These are phyloP conservation scores for Suillus subluteus DNA, from an alignment of 768 basidiomycete species.

Conservation along the genomic window DNA sequence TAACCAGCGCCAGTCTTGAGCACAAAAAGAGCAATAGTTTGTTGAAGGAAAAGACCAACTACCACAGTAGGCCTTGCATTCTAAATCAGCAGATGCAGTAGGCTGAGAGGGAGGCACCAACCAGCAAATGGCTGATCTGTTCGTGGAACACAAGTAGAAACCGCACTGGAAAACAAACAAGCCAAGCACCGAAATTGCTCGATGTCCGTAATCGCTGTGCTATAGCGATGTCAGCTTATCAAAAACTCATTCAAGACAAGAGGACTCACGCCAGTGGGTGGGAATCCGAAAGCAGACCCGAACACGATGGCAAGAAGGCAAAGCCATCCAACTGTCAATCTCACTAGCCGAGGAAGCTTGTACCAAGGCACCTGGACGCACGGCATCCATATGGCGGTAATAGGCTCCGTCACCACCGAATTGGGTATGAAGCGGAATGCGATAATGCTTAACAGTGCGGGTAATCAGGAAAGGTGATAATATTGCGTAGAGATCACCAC, in stretches of 20 bases:
- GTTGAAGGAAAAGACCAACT: slow-evolving; percentile 84
- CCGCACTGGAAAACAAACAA: slow-evolving; percentile 77
- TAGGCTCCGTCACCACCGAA: slow-evolving; percentile 68
- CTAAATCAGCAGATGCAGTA: slow-evolving; percentile 77
- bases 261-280: slow-evolving; percentile 51
- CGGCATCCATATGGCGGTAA: slow-evolving; percentile 72
- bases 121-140: slow-evolving; percentile 74
- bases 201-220: slow-evolving; percentile 73
- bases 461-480: neutral
- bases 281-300: slow-evolving; percentile 87
- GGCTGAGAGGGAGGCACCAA: slow-evolving; percentile 33
- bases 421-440: slow-evolving; percentile 86
- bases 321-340: slow-evolving; percentile 74
- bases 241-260: slow-evolving; percentile 12
- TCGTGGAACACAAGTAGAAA: slow-evolving; percentile 70
- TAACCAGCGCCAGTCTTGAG: slow-evolving; percentile 85
- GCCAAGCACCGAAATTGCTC: slow-evolving; percentile 81
- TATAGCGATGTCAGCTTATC: slow-evolving; percentile 29
- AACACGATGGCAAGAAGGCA: slow-evolving; percentile 77
- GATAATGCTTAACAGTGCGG: slow-evolving; percentile 53
- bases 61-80: slow-evolving; percentile 77
- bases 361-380: slow-evolving; percentile 71
- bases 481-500: slow-evolving; percentile 25
- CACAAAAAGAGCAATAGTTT: slow-evolving; percentile 86
- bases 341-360: slow-evolving; percentile 51